A percentile compares a stretch with the other conserved stretches of the same genome.
Evolutionary conservation across 306 rosid species (phyloP).

Genomic region (Betula pendula): DNA sequence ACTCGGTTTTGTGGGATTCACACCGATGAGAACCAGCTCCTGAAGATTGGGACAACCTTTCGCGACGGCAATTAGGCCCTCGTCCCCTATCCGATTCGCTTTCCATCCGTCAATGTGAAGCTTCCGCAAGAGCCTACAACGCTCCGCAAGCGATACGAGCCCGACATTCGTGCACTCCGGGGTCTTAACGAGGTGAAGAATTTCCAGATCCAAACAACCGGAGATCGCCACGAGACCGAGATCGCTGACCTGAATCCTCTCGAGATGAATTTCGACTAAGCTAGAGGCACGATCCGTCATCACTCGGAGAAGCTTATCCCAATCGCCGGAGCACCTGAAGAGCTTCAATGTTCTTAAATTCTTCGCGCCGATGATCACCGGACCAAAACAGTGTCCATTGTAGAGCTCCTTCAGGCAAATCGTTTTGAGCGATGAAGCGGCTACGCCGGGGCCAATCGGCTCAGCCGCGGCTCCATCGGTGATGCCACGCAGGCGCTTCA

Average conservation of each 20-base stretch:
- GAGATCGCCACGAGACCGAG: slow-evolving; percentile 74
- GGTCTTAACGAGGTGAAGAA: slow-evolving; percentile 87
- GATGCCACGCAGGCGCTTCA: slow-evolving; percentile 85
- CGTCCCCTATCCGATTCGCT: slow-evolving; percentile 85
- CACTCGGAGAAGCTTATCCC: slow-evolving; percentile 75
- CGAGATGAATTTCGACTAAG: slow-evolving; percentile 81
- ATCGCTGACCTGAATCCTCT: slow-evolving; percentile 85
- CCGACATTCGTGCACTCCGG: slow-evolving; percentile 90
- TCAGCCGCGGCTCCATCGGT: slow-evolving; percentile 59
- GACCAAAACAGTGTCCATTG: slow-evolving; percentile 89
- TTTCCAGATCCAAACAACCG: slow-evolving; percentile 68
- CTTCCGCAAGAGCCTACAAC: slow-evolving; percentile 83
- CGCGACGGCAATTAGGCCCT: slow-evolving; percentile 77
- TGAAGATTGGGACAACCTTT: slow-evolving; percentile 76
- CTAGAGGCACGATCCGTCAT: slow-evolving; percentile 43
- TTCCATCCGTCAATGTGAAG: slow-evolving; percentile 98
- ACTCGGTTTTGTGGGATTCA: slow-evolving; percentile 80
- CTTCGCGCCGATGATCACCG: slow-evolving; percentile 76
- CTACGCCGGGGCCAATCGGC: slow-evolving; percentile 80
- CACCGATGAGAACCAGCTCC: slow-evolving; percentile 87
- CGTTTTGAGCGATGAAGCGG: slow-evolving; percentile 57
- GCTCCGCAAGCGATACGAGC: slow-evolving; percentile 61
- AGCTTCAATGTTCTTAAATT: slow-evolving; percentile 80
- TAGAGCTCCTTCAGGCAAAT: slow-evolving; percentile 88
- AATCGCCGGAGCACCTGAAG: slow-evolving; percentile 87